Evolutionary conservation across 768 basidiomycete genomes (phyloP).

Genomic region (Hebeloma cylindrosporum): DNA sequence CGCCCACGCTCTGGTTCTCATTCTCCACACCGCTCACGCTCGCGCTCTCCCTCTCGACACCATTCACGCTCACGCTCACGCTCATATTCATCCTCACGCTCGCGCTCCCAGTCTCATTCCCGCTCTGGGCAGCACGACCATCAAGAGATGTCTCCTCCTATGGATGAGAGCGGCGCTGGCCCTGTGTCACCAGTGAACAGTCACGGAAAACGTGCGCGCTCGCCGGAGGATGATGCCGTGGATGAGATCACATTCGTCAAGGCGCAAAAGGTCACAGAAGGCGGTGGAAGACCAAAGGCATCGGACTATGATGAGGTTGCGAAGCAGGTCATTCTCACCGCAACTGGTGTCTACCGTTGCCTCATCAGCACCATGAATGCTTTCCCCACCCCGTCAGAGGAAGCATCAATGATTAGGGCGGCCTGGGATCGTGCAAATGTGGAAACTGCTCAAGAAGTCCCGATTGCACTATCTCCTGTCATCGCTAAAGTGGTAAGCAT

Average conservation of each 20-base stretch:
- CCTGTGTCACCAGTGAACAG: not conserved
- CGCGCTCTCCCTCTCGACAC: not conserved
- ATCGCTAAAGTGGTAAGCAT: constrained; percentile 20
- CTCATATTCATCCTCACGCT: no score
- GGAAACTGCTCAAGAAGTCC: constrained; percentile 5
- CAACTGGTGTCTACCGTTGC: constrained; percentile 17
- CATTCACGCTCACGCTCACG: no score
- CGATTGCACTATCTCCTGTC: constrained; percentile 11
- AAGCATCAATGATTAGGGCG: constrained; percentile 9
- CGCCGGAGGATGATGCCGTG: not conserved
- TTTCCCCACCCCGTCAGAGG: constrained; percentile 20
- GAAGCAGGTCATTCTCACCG: constrained; percentile 20
- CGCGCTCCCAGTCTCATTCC: not conserved
- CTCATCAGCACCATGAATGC: constrained; percentile 17
- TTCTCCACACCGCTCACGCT: no score
- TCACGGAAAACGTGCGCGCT: not conserved
- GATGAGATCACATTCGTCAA: not conserved
- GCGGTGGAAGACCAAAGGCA: constrained; percentile 18
- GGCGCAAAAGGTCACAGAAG: constrained; percentile 7
- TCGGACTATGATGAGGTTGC: constrained; percentile 18
- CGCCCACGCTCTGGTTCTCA: no score
- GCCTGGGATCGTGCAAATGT: constrained; percentile 17
- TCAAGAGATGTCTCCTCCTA: not conserved
- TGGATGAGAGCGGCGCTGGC: not conserved
- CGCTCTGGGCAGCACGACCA: not conserved